phyloP scores from a whole-genome alignment of 2,329 filamentous ascomycete genomes.

The Simplicillium aogashimaense region DNA sequence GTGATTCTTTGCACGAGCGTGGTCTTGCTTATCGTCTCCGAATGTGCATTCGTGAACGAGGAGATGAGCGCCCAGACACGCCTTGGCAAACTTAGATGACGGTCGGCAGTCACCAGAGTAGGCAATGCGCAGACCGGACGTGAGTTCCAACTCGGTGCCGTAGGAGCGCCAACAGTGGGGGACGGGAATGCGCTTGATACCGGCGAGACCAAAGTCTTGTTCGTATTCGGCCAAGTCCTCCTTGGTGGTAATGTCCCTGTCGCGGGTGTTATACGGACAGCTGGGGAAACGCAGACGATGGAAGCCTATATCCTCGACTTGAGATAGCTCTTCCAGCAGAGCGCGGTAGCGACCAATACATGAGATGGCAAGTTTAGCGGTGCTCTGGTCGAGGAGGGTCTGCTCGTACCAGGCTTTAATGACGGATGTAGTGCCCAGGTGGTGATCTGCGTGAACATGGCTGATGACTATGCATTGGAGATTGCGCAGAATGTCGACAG shows the following conservation, averaged over 20 bases:
- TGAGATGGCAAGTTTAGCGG: conserved; percentile 50
- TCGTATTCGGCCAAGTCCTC: conserved; percentile 24
- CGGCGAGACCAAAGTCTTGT: conserved; percentile 48
- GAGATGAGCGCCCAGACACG: conserved; percentile 68
- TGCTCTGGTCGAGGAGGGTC: conserved; percentile 23
- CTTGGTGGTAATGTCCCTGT: conserved; percentile 21
- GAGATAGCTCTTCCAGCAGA: conserved; percentile 71
- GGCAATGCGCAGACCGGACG: conserved; percentile 72
- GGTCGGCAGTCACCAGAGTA: conserved; percentile 95
- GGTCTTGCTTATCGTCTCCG: conserved; percentile 68
- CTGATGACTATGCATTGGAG: conserved; percentile 84
- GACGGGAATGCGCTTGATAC: conserved; percentile 59
- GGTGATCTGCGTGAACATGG: conserved; percentile 93
- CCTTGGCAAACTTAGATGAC: conserved; percentile 54
- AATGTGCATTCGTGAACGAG: conserved; percentile 96
- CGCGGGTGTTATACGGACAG: conserved; percentile 12
- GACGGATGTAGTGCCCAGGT: conserved; percentile 74
- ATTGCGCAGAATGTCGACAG: conserved; percentile 64
- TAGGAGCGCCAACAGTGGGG: conserved; percentile 71
- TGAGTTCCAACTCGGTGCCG: conserved; percentile 69
- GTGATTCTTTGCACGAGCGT: conserved; percentile 83
- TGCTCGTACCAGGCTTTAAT: conserved; percentile 70
- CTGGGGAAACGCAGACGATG: conserved; percentile 32
- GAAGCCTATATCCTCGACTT: conserved; percentile 69
- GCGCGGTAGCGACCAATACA: conserved; percentile 62